Evolutionary conservation across 148 eudicot species (phyloP).

Genomic region (Chenopodium quinoa): DNA sequence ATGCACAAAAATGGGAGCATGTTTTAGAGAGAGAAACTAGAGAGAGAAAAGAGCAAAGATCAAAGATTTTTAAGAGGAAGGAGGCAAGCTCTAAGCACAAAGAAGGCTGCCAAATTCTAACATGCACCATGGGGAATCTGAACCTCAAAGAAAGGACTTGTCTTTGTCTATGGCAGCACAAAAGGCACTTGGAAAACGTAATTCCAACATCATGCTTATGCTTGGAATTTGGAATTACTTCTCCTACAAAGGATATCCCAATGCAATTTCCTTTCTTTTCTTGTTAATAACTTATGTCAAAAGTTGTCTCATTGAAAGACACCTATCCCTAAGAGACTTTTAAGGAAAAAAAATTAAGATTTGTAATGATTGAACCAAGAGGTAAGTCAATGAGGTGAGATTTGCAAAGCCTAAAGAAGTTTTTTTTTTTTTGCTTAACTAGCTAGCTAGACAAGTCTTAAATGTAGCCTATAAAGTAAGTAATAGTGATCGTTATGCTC

Average conservation of each 20-base stretch:
- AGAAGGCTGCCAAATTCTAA: constrained; percentile 21
- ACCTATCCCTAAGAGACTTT: background rate
- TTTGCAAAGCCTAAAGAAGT: no score
- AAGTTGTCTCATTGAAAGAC: background rate
- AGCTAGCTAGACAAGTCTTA: background rate
- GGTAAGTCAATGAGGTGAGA: no score
- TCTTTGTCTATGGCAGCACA: constrained; percentile 40
- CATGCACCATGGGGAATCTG: constrained; percentile 49
- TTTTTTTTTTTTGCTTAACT: no score
- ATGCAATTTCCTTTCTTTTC: constrained; percentile 3
- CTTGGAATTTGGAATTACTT: constrained; percentile 25
- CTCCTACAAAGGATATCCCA: background rate
- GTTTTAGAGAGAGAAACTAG: constrained; percentile 19
- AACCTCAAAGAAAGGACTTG: constrained; percentile 41
- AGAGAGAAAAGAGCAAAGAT: background rate
- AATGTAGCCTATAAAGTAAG: no score
- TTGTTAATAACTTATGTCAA: background rate
- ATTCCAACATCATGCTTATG: constrained; percentile 21
- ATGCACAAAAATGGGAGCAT: constrained; percentile 35
- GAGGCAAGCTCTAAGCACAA: constrained; percentile 29
- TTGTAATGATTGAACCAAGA: no score
- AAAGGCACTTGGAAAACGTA: constrained; percentile 24
- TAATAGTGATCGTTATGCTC: no score
- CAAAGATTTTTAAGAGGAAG: constrained; percentile 8
- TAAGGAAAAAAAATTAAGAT: background rate